Evolutionary conservation across 2,329 filamentous ascomycete genomes (phyloP).

Genomic region (Cercospora citrullina): DNA sequence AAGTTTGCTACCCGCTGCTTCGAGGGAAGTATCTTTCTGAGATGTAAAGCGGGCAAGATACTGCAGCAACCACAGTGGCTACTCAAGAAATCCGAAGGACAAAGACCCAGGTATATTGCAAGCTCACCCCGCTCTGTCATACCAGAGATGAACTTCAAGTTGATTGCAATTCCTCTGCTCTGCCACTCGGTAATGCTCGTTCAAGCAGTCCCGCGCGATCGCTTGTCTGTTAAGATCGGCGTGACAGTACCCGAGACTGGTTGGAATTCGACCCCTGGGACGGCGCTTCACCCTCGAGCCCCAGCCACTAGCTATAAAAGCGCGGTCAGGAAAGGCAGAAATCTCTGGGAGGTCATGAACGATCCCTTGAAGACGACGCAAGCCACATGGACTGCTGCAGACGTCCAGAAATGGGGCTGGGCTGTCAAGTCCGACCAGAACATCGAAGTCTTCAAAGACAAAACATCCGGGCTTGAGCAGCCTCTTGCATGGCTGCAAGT

Average conservation of each 20-base stretch:
- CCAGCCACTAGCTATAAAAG: slow-evolving; percentile 9
- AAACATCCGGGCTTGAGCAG: slow-evolving; percentile 8
- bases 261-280: not conserved
- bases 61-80: not conserved
- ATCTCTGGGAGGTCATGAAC: slow-evolving; percentile 1
- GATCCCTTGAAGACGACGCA: slow-evolving; percentile 6
- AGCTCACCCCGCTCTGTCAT: slow-evolving; percentile 2
- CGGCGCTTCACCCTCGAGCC: not conserved
- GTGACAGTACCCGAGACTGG: not conserved
- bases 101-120: not conserved
- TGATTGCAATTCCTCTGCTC: not conserved
- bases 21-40: not conserved
- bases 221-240: not conserved
- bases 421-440: slow-evolving; percentile 8
- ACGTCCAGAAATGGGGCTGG: slow-evolving; percentile 11
- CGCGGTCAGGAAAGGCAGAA: slow-evolving; percentile 7
- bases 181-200: not conserved
- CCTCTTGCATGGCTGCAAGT: not conserved
- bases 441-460: slow-evolving; percentile 11
- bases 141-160: slow-evolving; percentile 3
- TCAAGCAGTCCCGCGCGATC: not conserved
- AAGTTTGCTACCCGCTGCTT: not conserved
- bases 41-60: not conserved
- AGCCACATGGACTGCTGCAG: not conserved
- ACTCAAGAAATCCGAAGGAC: not conserved